These are phyloP conservation scores for Fusarium sp. DNA, from an alignment of 2,329 filamentous ascomycete species.

Conservation along the genomic window DNA sequence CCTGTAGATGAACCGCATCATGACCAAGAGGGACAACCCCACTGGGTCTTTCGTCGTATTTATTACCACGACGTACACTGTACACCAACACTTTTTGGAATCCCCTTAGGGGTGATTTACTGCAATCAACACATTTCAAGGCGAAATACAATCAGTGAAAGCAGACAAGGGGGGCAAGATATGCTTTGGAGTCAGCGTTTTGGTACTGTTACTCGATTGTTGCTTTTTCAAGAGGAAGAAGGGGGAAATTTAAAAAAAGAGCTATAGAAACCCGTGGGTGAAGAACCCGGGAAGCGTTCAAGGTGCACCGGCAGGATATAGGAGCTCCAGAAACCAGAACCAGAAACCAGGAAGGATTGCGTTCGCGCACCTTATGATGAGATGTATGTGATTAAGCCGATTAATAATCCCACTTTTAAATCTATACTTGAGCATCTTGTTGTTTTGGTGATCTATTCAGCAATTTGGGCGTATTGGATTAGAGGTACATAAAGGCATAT, in stretches of 20 bases:
- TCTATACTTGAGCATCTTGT: neutral
- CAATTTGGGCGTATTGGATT: neutral
- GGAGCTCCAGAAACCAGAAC: neutral
- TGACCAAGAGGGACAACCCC: neutral
- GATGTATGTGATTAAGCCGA: slow-evolving; percentile 7
- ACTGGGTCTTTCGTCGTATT: slow-evolving; percentile 4
- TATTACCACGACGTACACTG: slow-evolving; percentile 7
- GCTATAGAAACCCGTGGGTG: slow-evolving; percentile 15
- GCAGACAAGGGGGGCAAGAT: neutral
- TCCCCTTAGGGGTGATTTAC: neutral
- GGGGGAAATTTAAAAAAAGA: neutral
- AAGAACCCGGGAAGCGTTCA: neutral
- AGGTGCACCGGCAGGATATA: neutral
- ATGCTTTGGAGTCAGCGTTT: slow-evolving; percentile 19
- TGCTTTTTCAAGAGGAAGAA: neutral
- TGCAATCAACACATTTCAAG: neutral
- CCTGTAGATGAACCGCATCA: neutral
- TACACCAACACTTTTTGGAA: neutral
- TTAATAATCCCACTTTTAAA: slow-evolving; percentile 15
- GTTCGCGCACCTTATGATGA: slow-evolving; percentile 18
- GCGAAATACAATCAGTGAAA: neutral
- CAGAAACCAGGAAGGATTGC: neutral
- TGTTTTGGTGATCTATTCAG: neutral
- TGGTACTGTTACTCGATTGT: neutral
- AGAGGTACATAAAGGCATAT: neutral